Evolutionary conservation across 768 basidiomycete genomes (phyloP), one percentile per base, ranked within the genome.

Genomic region (Hygrocybe punicea): DNA sequence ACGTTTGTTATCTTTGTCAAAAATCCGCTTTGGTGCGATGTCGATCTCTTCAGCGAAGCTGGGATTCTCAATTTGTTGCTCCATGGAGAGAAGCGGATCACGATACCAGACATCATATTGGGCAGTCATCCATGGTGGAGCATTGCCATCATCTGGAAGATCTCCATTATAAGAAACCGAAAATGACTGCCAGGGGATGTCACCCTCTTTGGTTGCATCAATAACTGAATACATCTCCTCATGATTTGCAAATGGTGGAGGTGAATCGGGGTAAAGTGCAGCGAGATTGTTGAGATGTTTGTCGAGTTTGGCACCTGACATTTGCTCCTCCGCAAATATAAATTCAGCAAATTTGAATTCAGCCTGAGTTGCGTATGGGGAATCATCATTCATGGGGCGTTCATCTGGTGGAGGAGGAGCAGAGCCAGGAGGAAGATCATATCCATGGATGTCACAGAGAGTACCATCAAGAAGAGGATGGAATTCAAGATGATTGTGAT

Each of bases 31-130:
- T 0, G 75, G 72, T 3, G 63, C 60, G 45, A 61, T 65, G 53
- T 78, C 74, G 9, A 74, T 69, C n/a, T 69, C 59, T 1, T 57
- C 64, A 0, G 62, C 53, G 49, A 75, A 74, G 17, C 75, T 73
- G 0, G 71, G 68, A 49, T 76, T 78, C 10, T 58, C 66, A 6
- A 76, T 60, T 47, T 69, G 62, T 4, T 69, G 64, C 6, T 69
- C 35, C 2, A 73, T 40, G 2, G 77, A 63, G 0, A 44, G 17
- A 0, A 56, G 60, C 1, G 72, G 67, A 56, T 77, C 61, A 0
- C 73, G 65, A 51, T 62, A 74, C 64, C 70, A 76, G 3, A 74
- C 65, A 33, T 70, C 63, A 58, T 69, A 72, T 11, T 51, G 36
- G 2, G 55, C 57, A 6, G 37, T 48, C 59, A 67, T 75, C 78